Evolutionary conservation across 202 grass and related monocot species (phyloP), one percentile per base, ranked within the genome.

Genomic region (Setaria italica): DNA sequence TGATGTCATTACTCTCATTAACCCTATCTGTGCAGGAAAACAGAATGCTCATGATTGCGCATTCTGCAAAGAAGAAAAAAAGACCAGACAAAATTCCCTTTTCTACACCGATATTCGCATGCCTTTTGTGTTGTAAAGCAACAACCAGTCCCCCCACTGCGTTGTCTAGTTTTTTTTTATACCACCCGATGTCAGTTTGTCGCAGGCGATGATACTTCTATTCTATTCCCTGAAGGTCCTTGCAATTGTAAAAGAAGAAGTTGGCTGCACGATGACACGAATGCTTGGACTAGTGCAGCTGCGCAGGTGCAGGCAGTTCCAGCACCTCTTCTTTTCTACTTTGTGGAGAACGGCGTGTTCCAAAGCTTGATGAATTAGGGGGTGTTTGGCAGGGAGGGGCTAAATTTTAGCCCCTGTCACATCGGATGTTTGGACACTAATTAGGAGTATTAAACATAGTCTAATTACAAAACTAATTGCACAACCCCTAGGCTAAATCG

Each of bases 41-140:
- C 14, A 37, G 11, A 16, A 66, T 3, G 16, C 35, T 1, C 65
- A 41, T 68, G 65, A 68, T 68, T 20, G 35, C 17, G 65, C 17
- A 58, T 76, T 41, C 50, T 41, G 20, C 30, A 55, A 9, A 53
- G 14, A 73, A 55, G 30, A 75, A 75, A 41, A 35, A n/a, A 39
- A 32, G 32, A 21, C 54, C 20, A 9, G 53, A 84, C 51, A 45
- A 41, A 76, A 34, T 33, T 58, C 12, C 17, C 7, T 10, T 48
- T 70, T 70, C 15, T 11, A 17, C 64, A 17, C 11, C n/a, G 8
- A 60, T 29, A 45, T 77, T 57, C 37, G 62, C 39, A 21, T 19
- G 17, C 25, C 63, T 78, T 68, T 60, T 58, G 74, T 70, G 55
- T 71, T 69, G 74, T 67, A 62, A 14, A 59, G 37, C 47, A 59